These are phyloP conservation scores for Trichoderma endophyticum DNA, from an alignment of 2,329 filamentous ascomycete species.

Conservation along the genomic window DNA sequence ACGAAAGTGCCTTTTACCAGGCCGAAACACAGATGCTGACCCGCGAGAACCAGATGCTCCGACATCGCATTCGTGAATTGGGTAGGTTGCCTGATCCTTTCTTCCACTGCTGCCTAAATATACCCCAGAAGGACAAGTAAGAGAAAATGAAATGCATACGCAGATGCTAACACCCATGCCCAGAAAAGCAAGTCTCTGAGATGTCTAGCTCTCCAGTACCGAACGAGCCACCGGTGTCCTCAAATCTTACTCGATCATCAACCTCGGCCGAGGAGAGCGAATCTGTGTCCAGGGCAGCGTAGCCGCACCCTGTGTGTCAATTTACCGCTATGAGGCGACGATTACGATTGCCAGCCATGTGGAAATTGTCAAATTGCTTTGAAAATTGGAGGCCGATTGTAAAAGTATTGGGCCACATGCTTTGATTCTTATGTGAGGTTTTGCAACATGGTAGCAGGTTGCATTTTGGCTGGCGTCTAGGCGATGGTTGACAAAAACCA, in stretches of 20 bases:
- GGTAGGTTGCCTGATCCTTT: constrained; percentile 47
- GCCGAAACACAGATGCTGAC: constrained; percentile 76
- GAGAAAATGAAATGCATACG: not conserved
- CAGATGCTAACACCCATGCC: not conserved
- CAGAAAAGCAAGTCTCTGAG: constrained; percentile 15
- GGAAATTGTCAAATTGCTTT: not conserved
- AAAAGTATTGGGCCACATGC: not conserved
- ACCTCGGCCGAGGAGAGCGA: constrained; percentile 16
- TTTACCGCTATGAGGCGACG: not conserved
- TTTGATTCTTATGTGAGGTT: not conserved
- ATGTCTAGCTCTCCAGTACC: not conserved
- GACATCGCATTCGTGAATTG: constrained; percentile 68
- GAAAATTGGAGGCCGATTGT: not conserved
- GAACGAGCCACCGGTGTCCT: not conserved
- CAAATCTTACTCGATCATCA: constrained; percentile 23
- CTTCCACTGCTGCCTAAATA: not conserved
- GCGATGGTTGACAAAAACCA: not conserved
- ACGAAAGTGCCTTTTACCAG: constrained; percentile 77
- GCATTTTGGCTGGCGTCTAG: constrained; percentile 8
- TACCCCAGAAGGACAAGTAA: not conserved
- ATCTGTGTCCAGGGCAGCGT: not conserved
- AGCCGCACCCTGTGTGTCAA: not conserved
- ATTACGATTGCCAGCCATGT: not conserved
- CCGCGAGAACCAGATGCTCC: constrained; percentile 80
- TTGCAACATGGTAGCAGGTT: not conserved